phyloP scores from a whole-genome alignment of 306 rosid genomes.

The Luffa acutangula region DNA sequence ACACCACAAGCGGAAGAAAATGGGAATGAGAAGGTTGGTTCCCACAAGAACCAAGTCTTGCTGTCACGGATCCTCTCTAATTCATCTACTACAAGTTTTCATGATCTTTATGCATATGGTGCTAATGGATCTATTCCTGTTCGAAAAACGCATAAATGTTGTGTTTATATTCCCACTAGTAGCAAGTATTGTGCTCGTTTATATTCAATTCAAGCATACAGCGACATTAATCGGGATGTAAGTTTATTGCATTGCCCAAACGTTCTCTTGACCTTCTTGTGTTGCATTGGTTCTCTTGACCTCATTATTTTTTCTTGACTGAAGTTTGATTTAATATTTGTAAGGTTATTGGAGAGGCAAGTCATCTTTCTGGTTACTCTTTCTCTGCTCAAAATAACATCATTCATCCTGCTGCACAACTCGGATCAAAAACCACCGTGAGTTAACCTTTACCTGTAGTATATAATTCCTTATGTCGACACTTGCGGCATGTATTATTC shows the following conservation, averaged over 20 bases:
- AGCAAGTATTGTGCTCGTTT: slow-evolving; percentile 75
- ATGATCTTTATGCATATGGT: slow-evolving; percentile 35
- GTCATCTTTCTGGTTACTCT: slow-evolving; percentile 79
- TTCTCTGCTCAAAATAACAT: slow-evolving; percentile 84
- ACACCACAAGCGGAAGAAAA: slow-evolving; percentile 62
- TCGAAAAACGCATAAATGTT: slow-evolving; percentile 74
- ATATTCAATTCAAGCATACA: slow-evolving; percentile 82
- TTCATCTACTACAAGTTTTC: slow-evolving; percentile 72
- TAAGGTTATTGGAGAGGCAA: slow-evolving; percentile 82
- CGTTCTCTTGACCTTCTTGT: background rate
- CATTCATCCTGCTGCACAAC: slow-evolving; percentile 71
- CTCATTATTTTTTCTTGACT: slow-evolving; percentile 6
- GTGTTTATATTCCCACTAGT: slow-evolving; percentile 75
- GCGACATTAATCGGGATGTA: slow-evolving; percentile 89
- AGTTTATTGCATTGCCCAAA: slow-evolving; percentile 28
- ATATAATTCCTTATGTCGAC: background rate
- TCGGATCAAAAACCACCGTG: slow-evolving; percentile 89
- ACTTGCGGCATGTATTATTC: background rate
- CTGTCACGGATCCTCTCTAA: slow-evolving; percentile 62
- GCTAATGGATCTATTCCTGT: slow-evolving; percentile 33
- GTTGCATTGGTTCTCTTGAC: background rate
- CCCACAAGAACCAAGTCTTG: slow-evolving; percentile 51
- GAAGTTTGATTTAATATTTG: background rate
- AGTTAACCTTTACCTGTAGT: slow-evolving; percentile 20
- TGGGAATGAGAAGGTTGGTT: slow-evolving; percentile 48